Conservation (phyloP, 495 filamentous ascomycete genomes). For the Podospora appendiculata region DNA sequence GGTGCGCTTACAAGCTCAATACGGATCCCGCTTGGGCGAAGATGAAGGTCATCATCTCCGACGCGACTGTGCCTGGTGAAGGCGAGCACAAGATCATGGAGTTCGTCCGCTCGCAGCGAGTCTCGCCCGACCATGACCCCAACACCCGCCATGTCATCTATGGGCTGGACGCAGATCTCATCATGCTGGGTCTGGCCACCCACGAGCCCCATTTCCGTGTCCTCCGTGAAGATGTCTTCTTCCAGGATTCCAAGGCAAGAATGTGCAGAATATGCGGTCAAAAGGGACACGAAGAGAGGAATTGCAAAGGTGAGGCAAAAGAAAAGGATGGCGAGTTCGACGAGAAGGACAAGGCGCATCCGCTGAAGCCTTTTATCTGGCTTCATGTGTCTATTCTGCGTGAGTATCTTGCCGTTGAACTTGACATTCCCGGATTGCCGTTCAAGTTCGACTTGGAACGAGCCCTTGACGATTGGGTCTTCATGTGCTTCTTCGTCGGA, state of each 20-base stretch:
- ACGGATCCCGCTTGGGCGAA: conserved; percentile 96
- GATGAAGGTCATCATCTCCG: conserved; percentile 96
- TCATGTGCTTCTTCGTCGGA: conserved; percentile 99
- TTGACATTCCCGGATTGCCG: conserved; percentile 69
- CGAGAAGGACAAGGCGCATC: conserved; percentile 64
- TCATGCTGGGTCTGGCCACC: conserved; percentile 95
- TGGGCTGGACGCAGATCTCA: conserved; percentile 92
- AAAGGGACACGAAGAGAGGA: conserved; percentile 75
- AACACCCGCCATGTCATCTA: conserved; percentile 97
- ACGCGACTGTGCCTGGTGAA: conserved; percentile 94
- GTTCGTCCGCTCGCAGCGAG: conserved; percentile 88
- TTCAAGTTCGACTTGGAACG: conserved; percentile 83
- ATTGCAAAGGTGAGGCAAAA: conserved; percentile 76
- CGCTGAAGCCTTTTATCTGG: conserved; percentile 93
- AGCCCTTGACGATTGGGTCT: conserved; percentile 99
- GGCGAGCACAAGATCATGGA: conserved; percentile 99
- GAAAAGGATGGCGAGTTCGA: conserved; percentile 78
- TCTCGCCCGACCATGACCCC: conserved; percentile 83
- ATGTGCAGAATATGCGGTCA: conserved; percentile 85
- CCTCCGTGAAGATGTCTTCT: conserved; percentile 94
- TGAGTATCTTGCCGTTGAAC: conserved; percentile 88
- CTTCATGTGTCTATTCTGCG: conserved; percentile 85
- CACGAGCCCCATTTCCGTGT: conserved; percentile 98
- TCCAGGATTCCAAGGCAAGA: conserved; percentile 72
- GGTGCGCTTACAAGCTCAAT: conserved; percentile 94